Evolutionary conservation across 805 yeast species (phyloP).

Genomic region (Spathaspora boniae): DNA sequence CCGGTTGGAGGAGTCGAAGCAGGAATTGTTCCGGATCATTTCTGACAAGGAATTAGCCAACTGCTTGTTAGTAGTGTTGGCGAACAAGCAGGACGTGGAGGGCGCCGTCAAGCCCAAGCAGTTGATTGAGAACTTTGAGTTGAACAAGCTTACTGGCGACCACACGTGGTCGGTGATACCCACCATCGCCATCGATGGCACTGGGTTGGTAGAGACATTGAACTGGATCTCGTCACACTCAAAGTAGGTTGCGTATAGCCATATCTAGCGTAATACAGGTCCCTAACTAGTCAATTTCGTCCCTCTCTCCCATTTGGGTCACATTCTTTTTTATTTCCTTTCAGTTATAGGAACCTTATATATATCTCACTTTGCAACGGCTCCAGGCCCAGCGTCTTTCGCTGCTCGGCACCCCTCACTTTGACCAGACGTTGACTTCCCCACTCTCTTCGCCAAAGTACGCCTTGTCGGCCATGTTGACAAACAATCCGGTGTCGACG

Average conservation of each 20-base stretch:
- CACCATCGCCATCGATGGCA: constrained; percentile 84
- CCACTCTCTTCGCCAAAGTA: constrained; percentile 91
- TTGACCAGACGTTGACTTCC: constrained; percentile 21
- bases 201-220: constrained; percentile 83
- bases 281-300: too few relatives aligned
- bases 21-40: constrained; percentile 72
- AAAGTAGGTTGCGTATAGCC: too few relatives aligned
- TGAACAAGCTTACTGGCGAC: constrained; percentile 53
- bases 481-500: constrained; percentile 92
- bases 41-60: constrained; percentile 80
- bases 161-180: constrained; percentile 92
- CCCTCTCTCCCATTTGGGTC: too few relatives aligned
- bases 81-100: constrained; percentile 81
- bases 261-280: too few relatives aligned
- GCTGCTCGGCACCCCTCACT: too few relatives aligned
- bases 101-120: constrained; percentile 76
- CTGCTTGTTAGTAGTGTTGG: constrained; percentile 77
- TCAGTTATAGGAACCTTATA: too few relatives aligned
- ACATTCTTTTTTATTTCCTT: too few relatives aligned
- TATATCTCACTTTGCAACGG: too few relatives aligned
- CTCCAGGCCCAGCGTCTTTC: too few relatives aligned
- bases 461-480: constrained; percentile 68
- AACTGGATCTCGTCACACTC: constrained; percentile 75
- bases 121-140: constrained; percentile 66
- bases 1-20: constrained; percentile 73